Evolutionary conservation across 2,329 filamentous ascomycete genomes (phyloP), one percentile per base, ranked within the genome.

Genomic region (Aaosphaeria arxii): DNA sequence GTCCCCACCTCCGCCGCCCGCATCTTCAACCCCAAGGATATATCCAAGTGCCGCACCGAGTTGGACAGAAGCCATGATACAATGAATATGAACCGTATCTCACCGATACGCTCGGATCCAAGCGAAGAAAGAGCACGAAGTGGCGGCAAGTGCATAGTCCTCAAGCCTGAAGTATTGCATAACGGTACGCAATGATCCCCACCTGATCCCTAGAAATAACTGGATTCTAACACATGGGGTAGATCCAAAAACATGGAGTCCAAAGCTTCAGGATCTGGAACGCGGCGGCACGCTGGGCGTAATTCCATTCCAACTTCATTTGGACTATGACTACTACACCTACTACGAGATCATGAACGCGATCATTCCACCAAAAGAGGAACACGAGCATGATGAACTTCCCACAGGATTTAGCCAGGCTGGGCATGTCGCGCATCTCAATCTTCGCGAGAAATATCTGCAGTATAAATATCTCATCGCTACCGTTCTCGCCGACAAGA

Each of bases 351-450:
- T 99, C 36, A 88, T 96, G 64, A 77, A 77, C 43, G 83, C 89
- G 4, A 83, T 96, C 47, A 77, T 99, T 1, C 91, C 62, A 29
- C 62, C 61, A 30, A 56, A 91, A 0, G 85, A 91, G 55, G 85
- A 88, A 49, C 84, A 89, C 42, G 78, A 88, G 28, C 84, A 91
- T 56, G 85, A 86, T 38, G 91, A 95, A 54, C 84, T 94, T 31
- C 92, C 91, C 3, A 82, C 84, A 31, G 90, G 91, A 43, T 97
- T 95, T 75, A 90, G 90, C 48, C 85, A 86, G 33, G 91, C 92
- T 33, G 92, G 94, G 17, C 92, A 97, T 61, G 85, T 97, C 85
- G 92, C 91, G 38, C 94, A 99, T 65, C 76, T 99, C 49, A 99
- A 99, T 70, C 84, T 99, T 31, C 84, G 89, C 44, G 84, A 88